Evolutionary conservation across 2,329 filamentous ascomycete species (phyloP), one percentile per base, ranked within the genome.

Genomic region (Alternaria sp.): DNA sequence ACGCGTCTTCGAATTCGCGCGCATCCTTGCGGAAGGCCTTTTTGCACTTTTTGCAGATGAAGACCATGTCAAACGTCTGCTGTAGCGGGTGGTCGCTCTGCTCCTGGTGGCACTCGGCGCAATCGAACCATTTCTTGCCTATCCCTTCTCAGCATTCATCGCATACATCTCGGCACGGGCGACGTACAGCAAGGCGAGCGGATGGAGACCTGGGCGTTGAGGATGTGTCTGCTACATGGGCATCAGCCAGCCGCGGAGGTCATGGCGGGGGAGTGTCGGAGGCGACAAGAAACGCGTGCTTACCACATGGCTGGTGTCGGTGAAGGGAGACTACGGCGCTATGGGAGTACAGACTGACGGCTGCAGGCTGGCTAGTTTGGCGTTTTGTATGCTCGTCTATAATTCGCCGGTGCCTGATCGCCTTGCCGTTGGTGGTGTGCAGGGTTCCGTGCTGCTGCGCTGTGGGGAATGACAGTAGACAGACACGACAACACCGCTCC

Each of bases 121-220:
- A 99, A 85, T 99, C 96, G 83, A 97, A 99, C 96, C 96, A 99
- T 85, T 97, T 97, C 65, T 89, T 88, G 85, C 93, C 93, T 95
- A 73, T 26, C 6, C 17, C 25, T 36, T 56, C 28, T 65, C 44
- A 67, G 61, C 65, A 57, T 47, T 49, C 26, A 52, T 45, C 9
- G 17, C 17, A 49, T 45, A n/a, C 17, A n/a, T 53, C 17, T 36
- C 52, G 25, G 32, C 32, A 23, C 51, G 63, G 57, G 52, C 56
- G 40, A 82, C 89, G 74, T 88, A 95, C 96, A 99, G 86, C 96
- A 99, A 67, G 94, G 92, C 60, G 94, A 96, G 74, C 96, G 92
- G 83, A 99, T 96, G 61, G 95, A 86, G 76, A 99, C 96, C 83
- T 99, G 96, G 67, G 95, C 96, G 85, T 99, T 99, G 81, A 99